Evolutionary conservation across 352 stramenopile species (phyloP), one percentile per base, ranked within the genome.

Genomic region (Phytopythium helicoides): DNA sequence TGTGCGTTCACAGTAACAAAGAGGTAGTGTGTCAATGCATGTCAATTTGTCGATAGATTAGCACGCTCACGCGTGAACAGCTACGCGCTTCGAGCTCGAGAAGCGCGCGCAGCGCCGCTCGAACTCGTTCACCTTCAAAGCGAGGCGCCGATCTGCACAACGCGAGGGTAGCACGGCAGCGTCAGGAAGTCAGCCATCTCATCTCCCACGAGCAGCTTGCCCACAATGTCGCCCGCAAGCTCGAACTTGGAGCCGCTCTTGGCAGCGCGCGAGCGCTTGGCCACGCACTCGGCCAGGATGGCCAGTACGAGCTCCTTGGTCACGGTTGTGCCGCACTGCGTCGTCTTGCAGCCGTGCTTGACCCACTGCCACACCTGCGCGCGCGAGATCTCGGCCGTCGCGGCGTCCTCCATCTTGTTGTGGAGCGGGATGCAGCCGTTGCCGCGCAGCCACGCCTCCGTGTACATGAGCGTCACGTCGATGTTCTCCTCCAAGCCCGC

Each of bases 341-440:
- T 73, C 9, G 79, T 89, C 68, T 82, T 85, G 45, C 71, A 74
- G 34, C 58, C 59, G 58, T 94, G 84, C 31, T 68, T 81, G 21
- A 89, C 73, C 91, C 90, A 98, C 68, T 97, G 88, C 93, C 91
- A 98, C 59, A 98, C 94, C 60, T 98, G 93, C 15, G 87, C 89
- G 47, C 93, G 83, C 49, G 86, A 96, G 53, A 98, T 97, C 67
- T 98, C 93, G 25, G 93, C 93, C 41, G 93, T 98, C 22, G 93
- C 93, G 15, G 93, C 93, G 68, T 98, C 93, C 69, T 98, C 93
- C 93, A 98, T 98, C 60, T 96, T 93, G 73, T 97, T 94, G 70
- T 98, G 82, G 22, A 98, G 68, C 50, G 93, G 91, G 62, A 98
- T 97, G 69, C 91, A 98, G 23, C 93, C 93, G 47, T 90, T 86